A percentile compares a stretch with the other conserved stretches of the same genome.
phyloP scores from a whole-genome alignment of 768 basidiomycete species.

The Mycena indigotica region DNA sequence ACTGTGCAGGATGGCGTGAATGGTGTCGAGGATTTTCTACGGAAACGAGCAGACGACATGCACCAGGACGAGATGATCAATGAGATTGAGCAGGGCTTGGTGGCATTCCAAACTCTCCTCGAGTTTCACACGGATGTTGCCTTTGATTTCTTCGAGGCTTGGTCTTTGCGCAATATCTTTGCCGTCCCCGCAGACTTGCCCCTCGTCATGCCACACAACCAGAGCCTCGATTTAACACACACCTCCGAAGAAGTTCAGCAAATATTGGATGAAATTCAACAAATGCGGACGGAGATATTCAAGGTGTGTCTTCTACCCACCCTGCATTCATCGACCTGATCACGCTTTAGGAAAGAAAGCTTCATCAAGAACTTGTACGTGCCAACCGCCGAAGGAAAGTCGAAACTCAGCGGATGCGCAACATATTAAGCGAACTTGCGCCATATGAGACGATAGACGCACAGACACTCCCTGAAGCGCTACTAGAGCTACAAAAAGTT shows the following conservation, averaged over 20 bases:
- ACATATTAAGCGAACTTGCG: conserved; percentile 41
- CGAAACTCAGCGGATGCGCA: conserved; percentile 49
- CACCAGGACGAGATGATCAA: conserved; percentile 61
- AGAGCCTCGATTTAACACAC: conserved; percentile 63
- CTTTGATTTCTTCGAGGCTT: conserved; percentile 90
- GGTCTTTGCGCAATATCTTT: conserved; percentile 88
- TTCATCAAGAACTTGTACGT: conserved; percentile 57
- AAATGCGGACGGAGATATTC: conserved; percentile 65
- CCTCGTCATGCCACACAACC: conserved; percentile 76
- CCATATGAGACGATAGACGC: conserved; percentile 18
- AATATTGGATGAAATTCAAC: conserved; percentile 67
- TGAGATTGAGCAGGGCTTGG: conserved; percentile 78
- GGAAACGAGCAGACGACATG: conserved; percentile 53
- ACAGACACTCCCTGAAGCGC: not conserved
- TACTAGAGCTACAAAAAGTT: conserved; percentile 44
- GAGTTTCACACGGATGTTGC: conserved; percentile 89
- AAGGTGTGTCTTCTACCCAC: conserved; percentile 57
- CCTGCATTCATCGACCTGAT: too few relatives aligned
- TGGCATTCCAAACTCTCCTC: conserved; percentile 85
- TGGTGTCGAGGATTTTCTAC: conserved; percentile 76
- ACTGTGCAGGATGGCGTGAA: conserved; percentile 78
- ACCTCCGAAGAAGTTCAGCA: conserved; percentile 61
- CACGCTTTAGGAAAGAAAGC: conserved; percentile 64
- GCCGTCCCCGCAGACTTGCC: conserved; percentile 69
- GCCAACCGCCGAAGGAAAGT: conserved; percentile 51